These are phyloP conservation scores for Hypoxylon sp. DNA, from an alignment of 2,329 filamentous ascomycete species.

Conservation along the genomic window DNA sequence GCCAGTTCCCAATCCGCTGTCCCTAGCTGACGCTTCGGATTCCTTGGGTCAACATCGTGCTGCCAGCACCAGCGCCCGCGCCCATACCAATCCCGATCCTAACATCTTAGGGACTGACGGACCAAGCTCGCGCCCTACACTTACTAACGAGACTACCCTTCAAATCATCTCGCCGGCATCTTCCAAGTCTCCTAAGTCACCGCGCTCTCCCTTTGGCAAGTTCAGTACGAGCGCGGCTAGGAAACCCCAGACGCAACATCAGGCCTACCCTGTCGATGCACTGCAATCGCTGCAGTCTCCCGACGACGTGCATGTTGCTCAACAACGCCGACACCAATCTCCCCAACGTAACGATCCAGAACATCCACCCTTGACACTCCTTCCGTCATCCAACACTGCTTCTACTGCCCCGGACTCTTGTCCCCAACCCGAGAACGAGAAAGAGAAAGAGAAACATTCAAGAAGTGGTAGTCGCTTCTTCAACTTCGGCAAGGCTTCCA, in stretches of 20 bases:
- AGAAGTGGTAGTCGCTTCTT: conserved; percentile 55
- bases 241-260: conserved; percentile 45
- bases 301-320: conserved; percentile 49
- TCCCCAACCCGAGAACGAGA: conserved; percentile 48
- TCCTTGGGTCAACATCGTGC: conserved; percentile 54
- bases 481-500: conserved; percentile 52
- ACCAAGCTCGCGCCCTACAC: conserved; percentile 47
- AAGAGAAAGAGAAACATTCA: conserved; percentile 52
- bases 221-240: conserved; percentile 48
- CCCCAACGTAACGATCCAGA: conserved; percentile 43
- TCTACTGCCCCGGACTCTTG: conserved; percentile 44
- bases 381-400: conserved; percentile 42
- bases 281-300: conserved; percentile 45
- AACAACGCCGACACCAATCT: conserved; percentile 41
- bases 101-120: conserved; percentile 45
- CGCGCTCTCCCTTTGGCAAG: conserved; percentile 55
- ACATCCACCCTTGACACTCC: conserved; percentile 37
- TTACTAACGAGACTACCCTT: conserved; percentile 46
- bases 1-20: conserved; percentile 71
- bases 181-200: conserved; percentile 54
- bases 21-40: conserved; percentile 62
- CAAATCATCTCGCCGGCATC: conserved; percentile 50
- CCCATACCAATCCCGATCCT: conserved; percentile 46
- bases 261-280: conserved; percentile 31
- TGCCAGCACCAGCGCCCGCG: conserved; percentile 35